phyloP scores from a whole-genome alignment of 306 rosid species.

The Pyrus bretschneideri region DNA sequence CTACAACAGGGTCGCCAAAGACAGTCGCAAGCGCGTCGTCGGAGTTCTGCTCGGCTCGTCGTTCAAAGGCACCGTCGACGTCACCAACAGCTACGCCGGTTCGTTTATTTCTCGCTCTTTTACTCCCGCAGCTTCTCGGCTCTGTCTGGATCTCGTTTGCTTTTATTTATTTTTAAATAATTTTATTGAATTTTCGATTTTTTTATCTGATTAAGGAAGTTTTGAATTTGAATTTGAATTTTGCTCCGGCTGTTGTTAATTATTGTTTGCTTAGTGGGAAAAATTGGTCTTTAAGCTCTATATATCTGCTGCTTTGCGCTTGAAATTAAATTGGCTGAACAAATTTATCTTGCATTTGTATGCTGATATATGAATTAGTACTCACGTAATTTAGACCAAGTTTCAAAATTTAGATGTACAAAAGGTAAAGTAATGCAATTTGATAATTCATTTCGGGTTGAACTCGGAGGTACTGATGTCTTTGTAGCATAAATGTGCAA shows the following conservation, averaged over 20 bases:
- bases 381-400: background rate
- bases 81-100: conserved; percentile 82
- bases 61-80: conserved; percentile 68
- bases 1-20: conserved; percentile 74
- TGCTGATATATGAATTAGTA: background rate
- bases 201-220: background rate
- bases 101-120: background rate
- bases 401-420: background rate
- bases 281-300: background rate
- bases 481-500: background rate
- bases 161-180: background rate
- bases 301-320: background rate
- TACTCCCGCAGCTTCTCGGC: background rate
- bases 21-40: conserved; percentile 69
- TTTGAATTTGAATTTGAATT: background rate
- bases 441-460: background rate
- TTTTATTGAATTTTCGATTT: background rate
- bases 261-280: background rate
- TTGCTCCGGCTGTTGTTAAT: background rate
- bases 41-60: conserved; percentile 73
- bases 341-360: background rate
- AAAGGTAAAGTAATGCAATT: background rate
- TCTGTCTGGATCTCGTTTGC: conserved; percentile 3
- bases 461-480: background rate
- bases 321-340: background rate